Percentiles rank a stretch among this genome's conserved stretches.
Evolutionary conservation across 805 yeast genomes (phyloP).

Genomic region (Yueomyces sinensis): DNA sequence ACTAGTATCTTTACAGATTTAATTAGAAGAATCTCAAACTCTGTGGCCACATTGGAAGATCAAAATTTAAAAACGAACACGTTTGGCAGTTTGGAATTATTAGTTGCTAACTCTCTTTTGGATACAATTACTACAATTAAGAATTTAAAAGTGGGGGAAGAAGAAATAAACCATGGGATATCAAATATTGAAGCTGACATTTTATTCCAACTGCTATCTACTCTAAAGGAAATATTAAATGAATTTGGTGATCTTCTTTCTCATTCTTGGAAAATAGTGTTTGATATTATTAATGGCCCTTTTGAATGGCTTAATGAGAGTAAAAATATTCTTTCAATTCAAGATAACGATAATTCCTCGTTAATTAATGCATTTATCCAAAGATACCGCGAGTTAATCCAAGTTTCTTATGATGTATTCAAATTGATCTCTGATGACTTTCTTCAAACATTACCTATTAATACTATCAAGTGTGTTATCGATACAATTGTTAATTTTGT

Average conservation of each 20-base stretch:
- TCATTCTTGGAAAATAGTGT: conserved; percentile 63
- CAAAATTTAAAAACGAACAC: conserved; percentile 5
- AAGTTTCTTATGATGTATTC: conserved; percentile 66
- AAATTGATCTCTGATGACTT: conserved; percentile 82
- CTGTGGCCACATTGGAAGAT: conserved; percentile 14
- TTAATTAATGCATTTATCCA: conserved; percentile 28
- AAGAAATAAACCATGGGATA: conserved; percentile 25
- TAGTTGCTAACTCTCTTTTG: conserved; percentile 37
- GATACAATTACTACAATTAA: conserved; percentile 32
- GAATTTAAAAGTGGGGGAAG: conserved; percentile 13
- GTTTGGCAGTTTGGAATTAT: conserved; percentile 27
- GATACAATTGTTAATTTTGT: conserved; percentile 65
- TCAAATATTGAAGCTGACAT: conserved; percentile 53
- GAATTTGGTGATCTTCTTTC: conserved; percentile 52
- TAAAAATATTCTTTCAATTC: conserved; percentile 11
- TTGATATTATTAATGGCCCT: conserved; percentile 45
- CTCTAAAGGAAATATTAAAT: conserved; percentile 62
- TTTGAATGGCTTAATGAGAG: conserved; percentile 30
- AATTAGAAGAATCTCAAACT: conserved; percentile 24
- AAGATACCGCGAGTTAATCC: conserved; percentile 36
- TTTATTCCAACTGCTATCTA: conserved; percentile 44
- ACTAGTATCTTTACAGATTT: conserved; percentile 40
- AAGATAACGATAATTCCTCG: conserved; percentile 17
- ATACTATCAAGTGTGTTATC: conserved; percentile 50
- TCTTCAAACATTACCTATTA: conserved; percentile 52